Evolutionary conservation across 331 rosid genomes (phyloP), one percentile per base, ranked within the genome.

Genomic region (Malus hybrid): DNA sequence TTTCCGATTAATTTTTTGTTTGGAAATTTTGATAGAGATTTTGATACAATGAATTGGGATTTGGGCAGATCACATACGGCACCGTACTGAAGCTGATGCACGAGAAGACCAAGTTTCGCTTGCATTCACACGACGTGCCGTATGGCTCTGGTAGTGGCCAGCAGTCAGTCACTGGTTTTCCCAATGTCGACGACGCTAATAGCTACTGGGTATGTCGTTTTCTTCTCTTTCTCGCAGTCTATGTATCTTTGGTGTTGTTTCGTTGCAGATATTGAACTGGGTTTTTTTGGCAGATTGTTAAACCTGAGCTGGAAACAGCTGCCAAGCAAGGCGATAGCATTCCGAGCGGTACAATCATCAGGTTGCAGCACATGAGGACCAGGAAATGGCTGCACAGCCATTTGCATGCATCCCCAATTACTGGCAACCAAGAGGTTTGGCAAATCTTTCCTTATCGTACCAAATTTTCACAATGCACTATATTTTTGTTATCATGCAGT

Each of bases 121-220:
- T 95, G 90, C 99, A 95, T 82, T 95, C 98, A 18, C 99, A 95
- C 60, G 99, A 95, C 34, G 98, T 95, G 60, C 99, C 99, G 0
- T 95, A 95, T 73, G 99, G 99, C 76, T 95, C 99, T 77, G 99
- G 99, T 4, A 95, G 99, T 73, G 99, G 99, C 19, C 99, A 95
- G 75, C 98, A 95, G 81, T 95, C 99, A 0, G 96, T 95, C 65
- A 95, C 99, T 29, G 97, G 99, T 18, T 95, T 88, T 79, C 97
- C 93, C 12, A 81, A 33, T 34, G 94, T 95, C 19, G 97, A 95
- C 9, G 99, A 95, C 88, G 19, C 94, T 72, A 95, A 92, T 74
- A 95, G 99, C 87, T 95, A 95, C 75, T 95, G 99, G 99, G 99
- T 92, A 85, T 48, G 26, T 19, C 22, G 2, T 16, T 42, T 1